phyloP scores from a whole-genome alignment of 164 flowering plant genomes.

The Piper longum region DNA sequence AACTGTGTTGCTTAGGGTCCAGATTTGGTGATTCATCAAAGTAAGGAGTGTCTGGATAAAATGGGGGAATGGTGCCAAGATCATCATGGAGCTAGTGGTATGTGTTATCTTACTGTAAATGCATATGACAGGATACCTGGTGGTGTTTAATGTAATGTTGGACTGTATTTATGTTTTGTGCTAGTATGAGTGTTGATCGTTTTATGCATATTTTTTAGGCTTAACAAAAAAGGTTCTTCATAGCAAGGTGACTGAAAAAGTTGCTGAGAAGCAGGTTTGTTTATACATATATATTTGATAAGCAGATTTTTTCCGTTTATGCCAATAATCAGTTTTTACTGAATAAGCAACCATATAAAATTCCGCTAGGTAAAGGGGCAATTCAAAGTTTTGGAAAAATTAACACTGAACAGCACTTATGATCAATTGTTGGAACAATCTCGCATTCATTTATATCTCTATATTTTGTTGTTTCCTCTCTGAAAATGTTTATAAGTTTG shows the following conservation, averaged over 20 bases:
- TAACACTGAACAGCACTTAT: too few relatives aligned
- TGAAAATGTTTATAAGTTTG: too few relatives aligned
- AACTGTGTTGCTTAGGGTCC: conserved; percentile 54
- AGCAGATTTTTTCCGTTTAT: neutral
- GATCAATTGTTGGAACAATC: too few relatives aligned
- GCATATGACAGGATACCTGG: neutral
- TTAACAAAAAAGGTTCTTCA: conserved; percentile 62
- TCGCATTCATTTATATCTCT: too few relatives aligned
- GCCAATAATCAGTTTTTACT: neutral
- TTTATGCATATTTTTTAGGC: conserved; percentile 28
- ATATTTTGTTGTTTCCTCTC: too few relatives aligned
- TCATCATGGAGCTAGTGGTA: conserved; percentile 90
- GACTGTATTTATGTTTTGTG: neutral
- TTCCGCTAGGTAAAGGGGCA: too few relatives aligned
- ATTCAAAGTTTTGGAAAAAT: too few relatives aligned
- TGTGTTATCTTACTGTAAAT: conserved; percentile 4
- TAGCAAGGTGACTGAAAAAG: conserved; percentile 54
- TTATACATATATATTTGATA: neutral
- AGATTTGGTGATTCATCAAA: conserved; percentile 80
- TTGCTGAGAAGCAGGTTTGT: conserved; percentile 83
- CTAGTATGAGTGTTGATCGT: neutral
- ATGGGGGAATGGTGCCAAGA: conserved; percentile 96
- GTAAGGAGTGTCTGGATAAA: conserved; percentile 60
- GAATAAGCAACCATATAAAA: too few relatives aligned
- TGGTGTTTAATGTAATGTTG: neutral